Evolutionary conservation across 1,284 basidiomycete species (phyloP).

Genomic region (Neolentinus lepideus): DNA sequence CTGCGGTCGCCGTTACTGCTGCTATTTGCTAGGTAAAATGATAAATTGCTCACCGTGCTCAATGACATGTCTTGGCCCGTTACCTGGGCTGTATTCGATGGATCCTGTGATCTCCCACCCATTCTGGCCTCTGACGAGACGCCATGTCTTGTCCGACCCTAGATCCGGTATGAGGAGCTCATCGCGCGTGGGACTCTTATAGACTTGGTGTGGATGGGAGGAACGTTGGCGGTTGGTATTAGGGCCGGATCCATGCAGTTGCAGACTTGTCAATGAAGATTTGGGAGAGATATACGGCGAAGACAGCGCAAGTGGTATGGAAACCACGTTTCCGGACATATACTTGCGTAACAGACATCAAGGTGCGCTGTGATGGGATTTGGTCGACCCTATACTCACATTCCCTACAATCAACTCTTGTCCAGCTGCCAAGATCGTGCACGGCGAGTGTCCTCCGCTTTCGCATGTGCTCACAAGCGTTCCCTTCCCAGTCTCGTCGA

Average conservation of each 20-base stretch:
- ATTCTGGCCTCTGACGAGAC: constrained; percentile 33
- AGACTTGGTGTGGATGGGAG: constrained; percentile 66
- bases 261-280: constrained; percentile 15
- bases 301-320: constrained; percentile 39
- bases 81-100: constrained; percentile 41
- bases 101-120: constrained; percentile 40
- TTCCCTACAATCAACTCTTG: constrained; percentile 56
- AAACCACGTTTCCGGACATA: constrained; percentile 44
- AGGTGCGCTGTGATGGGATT: not conserved
- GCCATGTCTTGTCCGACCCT: constrained; percentile 59
- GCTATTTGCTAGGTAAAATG: not conserved
- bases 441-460: constrained; percentile 56
- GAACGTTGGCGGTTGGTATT: constrained; percentile 51
- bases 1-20: constrained; percentile 22
- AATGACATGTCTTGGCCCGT: constrained; percentile 64
- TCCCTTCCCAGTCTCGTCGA: constrained; percentile 34
- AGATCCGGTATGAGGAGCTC: constrained; percentile 69
- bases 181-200: constrained; percentile 30
- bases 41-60: constrained; percentile 35
- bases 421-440: constrained; percentile 42
- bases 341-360: constrained; percentile 37
- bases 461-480: constrained; percentile 34
- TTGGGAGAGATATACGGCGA: constrained; percentile 34
- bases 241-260: constrained; percentile 48
- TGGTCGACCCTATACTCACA: constrained; percentile 33